These are phyloP conservation scores for Zoysia matrella DNA, from an alignment of 202 grass and related monocot genomes.

Conservation along the genomic window DNA sequence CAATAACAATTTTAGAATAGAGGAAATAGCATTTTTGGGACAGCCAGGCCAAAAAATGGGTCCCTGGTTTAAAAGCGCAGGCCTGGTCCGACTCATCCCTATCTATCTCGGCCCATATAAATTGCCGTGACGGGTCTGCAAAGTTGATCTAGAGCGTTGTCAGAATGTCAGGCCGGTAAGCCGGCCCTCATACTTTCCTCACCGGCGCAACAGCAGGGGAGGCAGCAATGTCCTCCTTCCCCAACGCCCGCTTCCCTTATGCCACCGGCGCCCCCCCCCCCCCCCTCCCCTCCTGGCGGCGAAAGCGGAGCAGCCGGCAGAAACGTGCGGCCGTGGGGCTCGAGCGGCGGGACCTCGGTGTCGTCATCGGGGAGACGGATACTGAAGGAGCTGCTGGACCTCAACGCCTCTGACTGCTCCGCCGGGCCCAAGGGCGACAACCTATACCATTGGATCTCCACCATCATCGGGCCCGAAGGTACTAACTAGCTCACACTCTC, in stretches of 20 bases:
- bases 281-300: too few species aligned
- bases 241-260: constrained; percentile 45
- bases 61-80: too few species aligned
- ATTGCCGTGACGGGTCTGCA: neutral
- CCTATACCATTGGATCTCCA: constrained; percentile 97
- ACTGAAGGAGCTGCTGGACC: constrained; percentile 88
- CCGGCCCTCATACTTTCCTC: neutral
- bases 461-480: constrained; percentile 88
- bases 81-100: neutral
- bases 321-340: constrained; percentile 52
- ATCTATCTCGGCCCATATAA: neutral
- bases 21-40: neutral
- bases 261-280: neutral
- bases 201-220: neutral
- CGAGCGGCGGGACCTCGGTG: constrained; percentile 60
- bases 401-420: constrained; percentile 72
- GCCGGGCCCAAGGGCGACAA: constrained; percentile 91
- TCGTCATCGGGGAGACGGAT: constrained; percentile 87
- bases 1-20: too few species aligned
- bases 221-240: constrained; percentile 50
- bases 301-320: constrained; percentile 29
- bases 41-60: neutral
- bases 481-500: neutral
- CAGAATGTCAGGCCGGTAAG: neutral
- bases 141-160: neutral